Percentiles rank a stretch among this genome's conserved stretches.
Conservation (phyloP, 1,139 yeast species). For the Pichia cactophila region DNA sequence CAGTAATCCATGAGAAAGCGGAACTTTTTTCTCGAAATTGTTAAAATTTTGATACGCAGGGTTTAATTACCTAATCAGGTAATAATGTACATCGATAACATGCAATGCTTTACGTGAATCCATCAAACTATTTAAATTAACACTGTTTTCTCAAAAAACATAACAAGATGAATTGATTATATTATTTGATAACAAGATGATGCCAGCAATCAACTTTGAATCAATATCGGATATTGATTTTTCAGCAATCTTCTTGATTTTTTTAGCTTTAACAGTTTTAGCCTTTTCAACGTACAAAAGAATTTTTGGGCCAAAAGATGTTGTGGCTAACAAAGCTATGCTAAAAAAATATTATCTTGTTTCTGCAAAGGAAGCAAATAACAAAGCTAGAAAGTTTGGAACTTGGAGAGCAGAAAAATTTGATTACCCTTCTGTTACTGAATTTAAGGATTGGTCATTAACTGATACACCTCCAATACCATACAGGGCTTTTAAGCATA, state of each 20-base stretch:
- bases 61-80: slow-evolving; percentile 7
- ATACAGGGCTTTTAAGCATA: slow-evolving; percentile 55
- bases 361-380: slow-evolving; percentile 29
- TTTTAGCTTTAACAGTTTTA: not conserved
- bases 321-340: slow-evolving; percentile 7
- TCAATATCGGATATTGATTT: not conserved
- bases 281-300: not conserved
- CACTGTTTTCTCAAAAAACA: no score
- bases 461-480: slow-evolving; percentile 47
- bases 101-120: no score
- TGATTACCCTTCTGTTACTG: slow-evolving; percentile 41
- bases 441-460: slow-evolving; percentile 44
- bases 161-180: not conserved
- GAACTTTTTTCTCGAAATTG: not conserved
- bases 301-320: not conserved
- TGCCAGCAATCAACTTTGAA: not conserved
- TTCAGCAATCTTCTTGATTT: not conserved
- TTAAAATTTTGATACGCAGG: slow-evolving; percentile 1
- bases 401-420: slow-evolving; percentile 48
- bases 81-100: slow-evolving; percentile 10
- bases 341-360: slow-evolving; percentile 23
- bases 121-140: no score
- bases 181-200: slow-evolving; percentile 1
- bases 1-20: not conserved
- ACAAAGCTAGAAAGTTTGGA: slow-evolving; percentile 37